These are phyloP conservation scores for Daldinia vernicosa DNA, from an alignment of 495 filamentous ascomycete genomes.

Conservation along the genomic window DNA sequence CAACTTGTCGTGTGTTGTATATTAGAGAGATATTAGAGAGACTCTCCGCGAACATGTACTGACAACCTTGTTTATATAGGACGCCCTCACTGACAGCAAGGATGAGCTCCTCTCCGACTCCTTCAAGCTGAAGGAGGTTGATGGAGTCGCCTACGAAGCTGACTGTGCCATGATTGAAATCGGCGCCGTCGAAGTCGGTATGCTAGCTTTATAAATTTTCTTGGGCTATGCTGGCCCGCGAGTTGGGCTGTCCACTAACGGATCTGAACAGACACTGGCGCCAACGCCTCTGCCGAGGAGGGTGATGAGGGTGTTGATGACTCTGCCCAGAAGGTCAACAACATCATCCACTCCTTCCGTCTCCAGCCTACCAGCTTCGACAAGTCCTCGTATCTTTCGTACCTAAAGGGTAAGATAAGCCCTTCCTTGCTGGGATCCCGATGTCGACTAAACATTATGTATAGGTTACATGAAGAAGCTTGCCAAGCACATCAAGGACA, in stretches of 20 bases:
- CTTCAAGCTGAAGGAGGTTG: conserved; percentile 78
- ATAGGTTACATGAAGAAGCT: conserved; percentile 90
- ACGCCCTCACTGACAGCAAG: conserved; percentile 73
- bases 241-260: conserved; percentile 1
- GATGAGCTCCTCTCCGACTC: conserved; percentile 98
- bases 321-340: conserved; percentile 79
- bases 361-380: conserved; percentile 79
- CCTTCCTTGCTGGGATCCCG: background rate
- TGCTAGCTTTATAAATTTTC: conserved; percentile 42
- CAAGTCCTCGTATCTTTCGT: conserved; percentile 80
- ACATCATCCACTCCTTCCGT: conserved; percentile 92
- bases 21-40: no score
- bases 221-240: conserved; percentile 16
- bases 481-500: conserved; percentile 71
- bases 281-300: conserved; percentile 96
- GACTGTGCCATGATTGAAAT: conserved; percentile 87
- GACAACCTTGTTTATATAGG: conserved; percentile 62
- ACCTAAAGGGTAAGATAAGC: conserved; percentile 77
- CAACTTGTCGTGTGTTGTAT: no score
- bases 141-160: conserved; percentile 81
- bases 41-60: conserved; percentile 4
- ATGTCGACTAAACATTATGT: conserved; percentile 9
- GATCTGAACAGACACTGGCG: conserved; percentile 76
- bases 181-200: conserved; percentile 77
- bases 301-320: conserved; percentile 78